These are phyloP conservation scores for Panaeolus papilionaceus DNA, from an alignment of 768 basidiomycete species.

Conservation along the genomic window DNA sequence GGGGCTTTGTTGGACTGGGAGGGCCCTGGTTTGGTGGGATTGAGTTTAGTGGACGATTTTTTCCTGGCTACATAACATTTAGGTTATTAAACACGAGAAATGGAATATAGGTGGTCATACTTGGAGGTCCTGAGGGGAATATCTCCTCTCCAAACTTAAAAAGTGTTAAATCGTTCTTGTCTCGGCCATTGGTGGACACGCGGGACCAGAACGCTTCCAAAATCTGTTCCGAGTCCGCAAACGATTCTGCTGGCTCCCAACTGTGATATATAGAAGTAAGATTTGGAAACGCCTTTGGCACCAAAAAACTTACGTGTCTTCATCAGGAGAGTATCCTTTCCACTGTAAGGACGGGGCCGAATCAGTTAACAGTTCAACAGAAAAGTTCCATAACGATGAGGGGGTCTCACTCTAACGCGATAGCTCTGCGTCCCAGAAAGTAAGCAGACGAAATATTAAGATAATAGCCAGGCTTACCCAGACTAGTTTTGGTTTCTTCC, in stretches of 20 bases:
- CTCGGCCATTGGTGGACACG: slow-evolving; percentile 53
- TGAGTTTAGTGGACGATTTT: not conserved
- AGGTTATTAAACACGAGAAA: not conserved
- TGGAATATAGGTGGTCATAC: slow-evolving; percentile 39
- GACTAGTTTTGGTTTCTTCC: slow-evolving; percentile 49
- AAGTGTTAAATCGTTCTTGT: slow-evolving; percentile 49
- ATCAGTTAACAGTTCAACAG: not conserved
- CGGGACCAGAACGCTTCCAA: slow-evolving; percentile 58
- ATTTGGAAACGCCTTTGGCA: slow-evolving; percentile 1
- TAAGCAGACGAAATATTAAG: slow-evolving; percentile 16
- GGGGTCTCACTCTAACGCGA: slow-evolving; percentile 56
- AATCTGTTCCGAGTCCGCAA: slow-evolving; percentile 61
- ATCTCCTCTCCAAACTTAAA: slow-evolving; percentile 65
- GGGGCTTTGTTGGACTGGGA: not conserved
- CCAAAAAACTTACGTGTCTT: slow-evolving; percentile 61
- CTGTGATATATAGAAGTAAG: slow-evolving; percentile 37
- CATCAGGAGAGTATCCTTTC: slow-evolving; percentile 60
- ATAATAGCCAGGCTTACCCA: slow-evolving; percentile 49
- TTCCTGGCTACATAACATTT: not conserved
- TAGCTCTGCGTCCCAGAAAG: slow-evolving; percentile 50
- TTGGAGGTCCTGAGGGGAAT: slow-evolving; percentile 62
- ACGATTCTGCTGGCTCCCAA: slow-evolving; percentile 73
- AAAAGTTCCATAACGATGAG: slow-evolving; percentile 2
- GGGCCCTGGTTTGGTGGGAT: not conserved
- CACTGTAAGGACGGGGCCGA: slow-evolving; percentile 45